Conservation (phyloP, 805 yeast genomes). For the Kodamaea leandrae region DNA sequence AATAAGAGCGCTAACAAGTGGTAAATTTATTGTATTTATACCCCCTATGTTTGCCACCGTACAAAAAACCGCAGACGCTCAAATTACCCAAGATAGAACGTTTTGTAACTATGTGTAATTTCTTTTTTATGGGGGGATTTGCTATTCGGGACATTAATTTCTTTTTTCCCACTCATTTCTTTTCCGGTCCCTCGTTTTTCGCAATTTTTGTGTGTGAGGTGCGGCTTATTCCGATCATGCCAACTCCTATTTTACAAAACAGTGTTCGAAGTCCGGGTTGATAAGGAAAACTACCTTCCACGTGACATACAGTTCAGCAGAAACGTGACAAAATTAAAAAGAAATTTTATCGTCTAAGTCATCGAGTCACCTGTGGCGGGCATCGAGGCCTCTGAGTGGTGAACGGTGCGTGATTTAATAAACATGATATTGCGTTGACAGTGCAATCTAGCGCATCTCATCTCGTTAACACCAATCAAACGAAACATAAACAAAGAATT, state of each 20-base stretch:
- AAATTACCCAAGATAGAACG: slow-evolving; percentile 2
- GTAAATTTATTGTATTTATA: slow-evolving; percentile 5
- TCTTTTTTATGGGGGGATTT: slow-evolving; percentile 3
- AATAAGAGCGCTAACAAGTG: not conserved
- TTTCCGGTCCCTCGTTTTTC: slow-evolving; percentile 1
- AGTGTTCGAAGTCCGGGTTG: not conserved
- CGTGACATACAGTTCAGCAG: not conserved
- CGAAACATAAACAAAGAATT: too few relatives aligned
- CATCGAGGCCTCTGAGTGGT: too few relatives aligned
- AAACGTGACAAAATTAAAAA: not conserved
- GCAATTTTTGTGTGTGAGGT: not conserved
- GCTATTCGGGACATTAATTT: not conserved
- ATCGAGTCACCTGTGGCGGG: too few relatives aligned
- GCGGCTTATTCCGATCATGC: not conserved
- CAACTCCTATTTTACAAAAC: not conserved
- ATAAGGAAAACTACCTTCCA: not conserved
- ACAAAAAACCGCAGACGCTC: slow-evolving; percentile 3
- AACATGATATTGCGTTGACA: too few relatives aligned
- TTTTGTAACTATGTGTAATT: slow-evolving; percentile 5
- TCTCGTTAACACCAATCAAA: too few relatives aligned
- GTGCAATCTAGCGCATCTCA: too few relatives aligned
- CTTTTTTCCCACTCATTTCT: not conserved
- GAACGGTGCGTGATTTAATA: too few relatives aligned
- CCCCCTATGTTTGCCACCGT: slow-evolving; percentile 10
- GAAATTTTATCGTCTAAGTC: too few relatives aligned